Percentiles rank a stretch among this genome's conserved stretches.
Conservation (phyloP, 306 rosid genomes). For the Lathyrus oleraceus region DNA sequence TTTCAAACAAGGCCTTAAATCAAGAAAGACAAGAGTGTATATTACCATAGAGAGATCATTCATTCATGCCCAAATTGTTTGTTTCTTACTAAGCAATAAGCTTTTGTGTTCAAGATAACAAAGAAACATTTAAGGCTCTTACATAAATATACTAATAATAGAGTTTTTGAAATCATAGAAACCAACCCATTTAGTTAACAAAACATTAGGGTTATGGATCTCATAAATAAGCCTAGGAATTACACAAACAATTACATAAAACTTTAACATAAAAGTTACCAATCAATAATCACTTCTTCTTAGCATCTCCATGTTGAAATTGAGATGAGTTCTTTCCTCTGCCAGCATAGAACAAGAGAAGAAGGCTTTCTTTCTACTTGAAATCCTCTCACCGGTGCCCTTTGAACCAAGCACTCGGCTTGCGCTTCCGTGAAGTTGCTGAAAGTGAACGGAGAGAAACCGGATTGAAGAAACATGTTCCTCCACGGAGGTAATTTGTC, state of each 20-base stretch:
- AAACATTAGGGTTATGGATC: slow-evolving; percentile 51
- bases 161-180: slow-evolving; percentile 48
- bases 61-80: slow-evolving; percentile 32
- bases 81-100: slow-evolving; percentile 38
- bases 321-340: slow-evolving; percentile 77
- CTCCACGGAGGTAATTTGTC: slow-evolving; percentile 68
- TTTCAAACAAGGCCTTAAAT: not conserved
- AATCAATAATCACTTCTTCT: slow-evolving; percentile 44
- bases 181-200: slow-evolving; percentile 55
- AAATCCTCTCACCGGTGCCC: slow-evolving; percentile 83
- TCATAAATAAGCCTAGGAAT: slow-evolving; percentile 67
- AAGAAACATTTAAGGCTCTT: slow-evolving; percentile 35
- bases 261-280: slow-evolving; percentile 44
- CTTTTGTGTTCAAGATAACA: slow-evolving; percentile 46
- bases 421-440: slow-evolving; percentile 87
- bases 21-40: not conserved
- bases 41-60: not conserved
- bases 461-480: slow-evolving; percentile 60
- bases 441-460: slow-evolving; percentile 72
- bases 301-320: slow-evolving; percentile 85
- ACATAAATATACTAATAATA: slow-evolving; percentile 39
- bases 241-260: slow-evolving; percentile 64
- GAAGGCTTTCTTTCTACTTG: slow-evolving; percentile 79
- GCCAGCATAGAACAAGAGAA: slow-evolving; percentile 85
- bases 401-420: slow-evolving; percentile 85